A percentile compares a stretch with the other conserved stretches of the same genome.
Evolutionary conservation across 208 protist genomes (phyloP).

Genomic region (Acanthamoeba castellanii): DNA sequence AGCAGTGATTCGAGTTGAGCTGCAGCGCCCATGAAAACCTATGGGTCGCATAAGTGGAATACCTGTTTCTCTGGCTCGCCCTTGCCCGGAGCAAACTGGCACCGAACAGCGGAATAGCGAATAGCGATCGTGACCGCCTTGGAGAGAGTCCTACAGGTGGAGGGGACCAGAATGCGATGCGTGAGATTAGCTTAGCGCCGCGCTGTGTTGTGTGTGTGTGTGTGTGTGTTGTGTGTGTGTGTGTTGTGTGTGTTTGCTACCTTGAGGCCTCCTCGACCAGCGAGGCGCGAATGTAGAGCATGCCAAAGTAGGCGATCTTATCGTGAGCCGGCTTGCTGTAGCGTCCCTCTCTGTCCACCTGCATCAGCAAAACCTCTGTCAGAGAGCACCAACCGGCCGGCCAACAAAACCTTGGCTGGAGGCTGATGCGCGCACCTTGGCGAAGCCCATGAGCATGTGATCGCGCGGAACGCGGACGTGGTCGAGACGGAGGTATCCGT

Average conservation of each 20-base stretch:
- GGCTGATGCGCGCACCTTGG: constrained; percentile 42
- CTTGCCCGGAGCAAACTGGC: constrained; percentile 77
- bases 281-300: constrained; percentile 70
- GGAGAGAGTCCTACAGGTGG: background rate
- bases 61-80: constrained; percentile 40
- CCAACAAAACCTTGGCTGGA: background rate
- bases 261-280: constrained; percentile 52
- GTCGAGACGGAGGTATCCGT: constrained; percentile 84
- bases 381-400: background rate
- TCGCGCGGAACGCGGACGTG: constrained; percentile 82
- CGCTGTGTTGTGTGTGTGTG: background rate
- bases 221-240: background rate
- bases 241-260: background rate
- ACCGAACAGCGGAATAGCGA: constrained; percentile 80
- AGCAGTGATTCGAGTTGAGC: background rate
- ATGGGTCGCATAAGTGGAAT: background rate
- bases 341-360: constrained; percentile 76
- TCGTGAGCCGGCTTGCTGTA: constrained; percentile 71
- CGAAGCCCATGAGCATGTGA: constrained; percentile 80
- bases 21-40: background rate
- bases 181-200: background rate
- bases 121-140: constrained; percentile 79
- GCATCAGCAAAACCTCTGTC: background rate
- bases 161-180: background rate
- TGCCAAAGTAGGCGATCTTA: constrained; percentile 78